Conservation (phyloP, 805 yeast genomes). For the Candida ortonii region DNA sequence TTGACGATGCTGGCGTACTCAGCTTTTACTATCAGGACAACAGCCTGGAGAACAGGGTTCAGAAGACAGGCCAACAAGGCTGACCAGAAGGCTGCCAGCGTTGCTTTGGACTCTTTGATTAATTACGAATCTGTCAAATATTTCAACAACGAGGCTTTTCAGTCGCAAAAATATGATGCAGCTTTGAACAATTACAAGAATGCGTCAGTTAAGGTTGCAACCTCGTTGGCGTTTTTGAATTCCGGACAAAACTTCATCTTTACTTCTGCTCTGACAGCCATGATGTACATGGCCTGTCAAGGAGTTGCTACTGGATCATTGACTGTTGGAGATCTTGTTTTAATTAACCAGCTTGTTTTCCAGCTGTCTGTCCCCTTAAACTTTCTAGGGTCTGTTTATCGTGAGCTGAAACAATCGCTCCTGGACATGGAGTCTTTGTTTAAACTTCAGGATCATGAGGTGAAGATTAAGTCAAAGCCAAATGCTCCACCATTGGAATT, state of each 20-base stretch:
- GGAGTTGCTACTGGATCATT: constrained; percentile 83
- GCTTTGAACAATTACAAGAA: constrained; percentile 73
- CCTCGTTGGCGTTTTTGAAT: constrained; percentile 74
- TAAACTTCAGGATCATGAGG: constrained; percentile 72
- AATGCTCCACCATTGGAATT: constrained; percentile 61
- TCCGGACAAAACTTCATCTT: constrained; percentile 79
- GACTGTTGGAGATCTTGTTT: constrained; percentile 91
- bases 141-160: constrained; percentile 85
- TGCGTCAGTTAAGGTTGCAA: constrained; percentile 76
- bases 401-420: constrained; percentile 89
- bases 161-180: constrained; percentile 72
- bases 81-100: constrained; percentile 92
- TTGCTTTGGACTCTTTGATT: constrained; percentile 89
- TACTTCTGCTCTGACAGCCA: constrained; percentile 85
- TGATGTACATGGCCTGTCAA: constrained; percentile 97
- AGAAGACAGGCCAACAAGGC: constrained; percentile 88
- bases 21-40: constrained; percentile 81
- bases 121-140: constrained; percentile 93
- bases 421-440: constrained; percentile 95
- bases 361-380: constrained; percentile 93
- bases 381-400: constrained; percentile 90
- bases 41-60: constrained; percentile 94
- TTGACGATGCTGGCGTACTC: constrained; percentile 88
- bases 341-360: constrained; percentile 93
- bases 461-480: constrained; percentile 60